Base-by-base conservation (phyloP, 2,329 filamentous ascomycete species). In the Biscogniauxia mediterranea region DNA sequence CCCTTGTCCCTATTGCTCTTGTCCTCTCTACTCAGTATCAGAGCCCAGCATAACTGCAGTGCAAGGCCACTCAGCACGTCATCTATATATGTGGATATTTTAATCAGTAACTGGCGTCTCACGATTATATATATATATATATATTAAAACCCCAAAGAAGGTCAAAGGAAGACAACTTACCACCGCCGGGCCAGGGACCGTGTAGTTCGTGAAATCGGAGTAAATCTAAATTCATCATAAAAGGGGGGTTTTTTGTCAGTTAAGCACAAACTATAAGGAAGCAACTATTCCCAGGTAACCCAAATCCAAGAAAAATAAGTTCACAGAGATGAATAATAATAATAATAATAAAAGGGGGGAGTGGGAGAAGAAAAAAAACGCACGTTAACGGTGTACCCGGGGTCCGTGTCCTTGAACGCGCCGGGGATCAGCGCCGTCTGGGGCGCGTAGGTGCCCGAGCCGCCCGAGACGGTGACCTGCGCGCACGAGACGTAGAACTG, bases 401-500 rank as follows among this genome's bases (percentile, higher is more conserved):
- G 65, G 21, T 67, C 65, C 3, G 61, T 64, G 0, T 56, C 57
- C 56, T 61, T 61, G 64, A 66, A 64, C 0, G 61, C 61, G 11
- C 65, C 65, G 1, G 65, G 65, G 50, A 67, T 67, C 46, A 59
- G 28, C 17, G 71, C 72, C 1, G 74, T 76, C 32, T 70, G 64
- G 1, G 69, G 63, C 21, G 71, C 71, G 21, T 64, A 71, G 55
- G 67, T 68, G 59, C 68, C 74, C 32, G 73, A 71, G 50, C 78
- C 78, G 28, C 79, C 79, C 0, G 74, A 73, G n/a, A 82, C 76
- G 52, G 75, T 77, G 64, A 82, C 70, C 63, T 82, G 80, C 0
- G 77, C 80, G 66, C 81, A 83, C 57, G 74, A 77, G 55, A 77
- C 71, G 64, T 83, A 82, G 67, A 85, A 80, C 70, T 79, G 76